phyloP scores from a whole-genome alignment of 1,139 yeast genomes.

The Zygotorulaspora mrakii region DNA sequence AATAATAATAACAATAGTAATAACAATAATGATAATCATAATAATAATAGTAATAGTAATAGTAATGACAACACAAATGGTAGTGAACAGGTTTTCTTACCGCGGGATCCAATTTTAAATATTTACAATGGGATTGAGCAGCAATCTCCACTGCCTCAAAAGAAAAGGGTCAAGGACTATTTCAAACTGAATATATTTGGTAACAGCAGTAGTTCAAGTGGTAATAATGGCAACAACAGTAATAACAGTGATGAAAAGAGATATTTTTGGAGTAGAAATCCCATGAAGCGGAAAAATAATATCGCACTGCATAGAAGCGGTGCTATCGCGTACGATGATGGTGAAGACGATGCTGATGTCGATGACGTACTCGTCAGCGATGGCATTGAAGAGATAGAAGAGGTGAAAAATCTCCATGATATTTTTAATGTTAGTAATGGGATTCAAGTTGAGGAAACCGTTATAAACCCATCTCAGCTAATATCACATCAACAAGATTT shows the following conservation, averaged over 20 bases:
- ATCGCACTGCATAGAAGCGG: neutral
- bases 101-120: conserved; percentile 1
- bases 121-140: conserved; percentile 4
- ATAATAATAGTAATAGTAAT: no score
- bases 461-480: conserved; percentile 15
- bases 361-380: no score
- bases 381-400: neutral
- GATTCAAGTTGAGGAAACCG: conserved; percentile 9
- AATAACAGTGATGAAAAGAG: conserved; percentile 17
- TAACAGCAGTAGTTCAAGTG: conserved; percentile 5
- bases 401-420: neutral
- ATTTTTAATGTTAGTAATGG: conserved; percentile 1
- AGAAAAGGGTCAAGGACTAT: conserved; percentile 22
- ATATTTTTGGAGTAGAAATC: conserved; percentile 26
- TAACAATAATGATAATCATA: conserved; percentile 2
- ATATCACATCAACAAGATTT: conserved; percentile 2
- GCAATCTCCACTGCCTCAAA: conserved; percentile 11
- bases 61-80: neutral
- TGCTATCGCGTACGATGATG: neutral
- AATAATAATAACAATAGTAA: conserved; percentile 1
- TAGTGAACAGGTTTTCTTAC: neutral
- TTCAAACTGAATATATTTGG: conserved; percentile 23
- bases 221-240: conserved; percentile 3
- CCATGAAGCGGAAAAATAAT: conserved; percentile 13
- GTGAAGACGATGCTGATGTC: no score